A percentile compares a stretch with the other conserved stretches of the same genome.
Conservation (phyloP, 2,329 filamentous ascomycete genomes). For the Gyromitra esculenta region DNA sequence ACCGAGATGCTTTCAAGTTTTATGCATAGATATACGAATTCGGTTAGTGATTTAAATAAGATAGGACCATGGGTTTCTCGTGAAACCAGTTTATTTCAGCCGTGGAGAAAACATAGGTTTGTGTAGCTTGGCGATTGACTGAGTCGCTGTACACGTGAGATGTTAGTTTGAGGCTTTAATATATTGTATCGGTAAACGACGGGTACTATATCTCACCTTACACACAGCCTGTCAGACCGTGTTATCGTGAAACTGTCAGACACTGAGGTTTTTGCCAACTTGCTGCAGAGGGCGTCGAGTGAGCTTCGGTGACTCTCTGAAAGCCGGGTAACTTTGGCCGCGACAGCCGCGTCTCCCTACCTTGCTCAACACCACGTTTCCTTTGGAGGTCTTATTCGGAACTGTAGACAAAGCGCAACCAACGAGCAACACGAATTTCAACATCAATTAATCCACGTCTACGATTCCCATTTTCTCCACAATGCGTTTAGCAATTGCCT, state of each 20-base stretch:
- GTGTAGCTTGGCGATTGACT: too few species aligned
- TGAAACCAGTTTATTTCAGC: too few species aligned
- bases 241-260: neutral
- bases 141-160: too few species aligned
- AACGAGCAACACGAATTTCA: conserved; percentile 37
- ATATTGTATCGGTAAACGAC: too few species aligned
- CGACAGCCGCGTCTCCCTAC: conserved; percentile 29
- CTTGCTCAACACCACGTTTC: conserved; percentile 54
- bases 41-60: too few species aligned
- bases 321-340: conserved; percentile 44
- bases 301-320: conserved; percentile 7
- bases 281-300: conserved; percentile 15
- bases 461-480: conserved; percentile 26
- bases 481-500: conserved; percentile 47
- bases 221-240: neutral
- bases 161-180: too few species aligned
- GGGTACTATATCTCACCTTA: neutral
- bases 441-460: conserved; percentile 28
- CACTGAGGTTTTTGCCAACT: neutral
- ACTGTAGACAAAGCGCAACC: conserved; percentile 21
- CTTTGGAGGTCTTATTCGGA: conserved; percentile 40
- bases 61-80: too few species aligned
- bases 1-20: too few species aligned
- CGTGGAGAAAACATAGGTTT: too few species aligned
- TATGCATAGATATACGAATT: too few species aligned